Percentiles rank a stretch among this genome's conserved stretches.
These are phyloP conservation scores for Phytophthora megakarya DNA, from an alignment of 352 stramenopile genomes.

Conservation along the genomic window DNA sequence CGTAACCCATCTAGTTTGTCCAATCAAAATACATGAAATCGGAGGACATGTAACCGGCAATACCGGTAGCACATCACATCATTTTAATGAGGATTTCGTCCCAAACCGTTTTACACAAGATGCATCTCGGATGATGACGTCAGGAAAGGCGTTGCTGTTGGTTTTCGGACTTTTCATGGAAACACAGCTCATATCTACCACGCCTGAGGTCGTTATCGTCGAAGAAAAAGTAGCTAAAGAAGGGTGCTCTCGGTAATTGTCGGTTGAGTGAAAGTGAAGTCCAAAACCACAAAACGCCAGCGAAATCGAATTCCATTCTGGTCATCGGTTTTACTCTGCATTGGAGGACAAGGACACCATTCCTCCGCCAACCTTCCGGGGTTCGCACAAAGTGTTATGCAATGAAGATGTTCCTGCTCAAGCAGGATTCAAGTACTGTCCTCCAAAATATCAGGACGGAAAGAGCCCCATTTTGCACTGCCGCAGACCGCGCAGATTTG, in stretches of 20 bases:
- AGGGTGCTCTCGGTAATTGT: slow-evolving; percentile 10
- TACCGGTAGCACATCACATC: too few species aligned
- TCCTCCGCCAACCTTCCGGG: slow-evolving; percentile 26
- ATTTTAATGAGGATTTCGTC: too few species aligned
- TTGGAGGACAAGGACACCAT: slow-evolving; percentile 14
- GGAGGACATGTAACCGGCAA: too few species aligned
- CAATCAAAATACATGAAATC: too few species aligned
- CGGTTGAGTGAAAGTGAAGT: too few species aligned
- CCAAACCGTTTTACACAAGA: too few species aligned
- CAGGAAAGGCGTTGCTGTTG: too few species aligned
- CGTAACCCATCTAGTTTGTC: too few species aligned
- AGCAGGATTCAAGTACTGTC: slow-evolving; percentile 37
- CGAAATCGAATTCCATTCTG: slow-evolving; percentile 21
- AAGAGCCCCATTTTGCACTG: slow-evolving; percentile 53
- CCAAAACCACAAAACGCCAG: slow-evolving; percentile 6
- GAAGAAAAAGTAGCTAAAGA: slow-evolving; percentile 14
- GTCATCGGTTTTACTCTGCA: slow-evolving; percentile 25
- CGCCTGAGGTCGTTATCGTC: slow-evolving; percentile 7
- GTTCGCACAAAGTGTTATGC: slow-evolving; percentile 23
- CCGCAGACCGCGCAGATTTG: slow-evolving; percentile 49
- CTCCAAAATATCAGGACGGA: slow-evolving; percentile 52
- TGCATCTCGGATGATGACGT: too few species aligned
- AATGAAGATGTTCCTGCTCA: slow-evolving; percentile 9
- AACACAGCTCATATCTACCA: slow-evolving; percentile 19
- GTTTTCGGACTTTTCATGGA: slow-evolving; percentile 29